Evolutionary conservation across 768 basidiomycete genomes (phyloP).

Genomic region (Chiua virens): DNA sequence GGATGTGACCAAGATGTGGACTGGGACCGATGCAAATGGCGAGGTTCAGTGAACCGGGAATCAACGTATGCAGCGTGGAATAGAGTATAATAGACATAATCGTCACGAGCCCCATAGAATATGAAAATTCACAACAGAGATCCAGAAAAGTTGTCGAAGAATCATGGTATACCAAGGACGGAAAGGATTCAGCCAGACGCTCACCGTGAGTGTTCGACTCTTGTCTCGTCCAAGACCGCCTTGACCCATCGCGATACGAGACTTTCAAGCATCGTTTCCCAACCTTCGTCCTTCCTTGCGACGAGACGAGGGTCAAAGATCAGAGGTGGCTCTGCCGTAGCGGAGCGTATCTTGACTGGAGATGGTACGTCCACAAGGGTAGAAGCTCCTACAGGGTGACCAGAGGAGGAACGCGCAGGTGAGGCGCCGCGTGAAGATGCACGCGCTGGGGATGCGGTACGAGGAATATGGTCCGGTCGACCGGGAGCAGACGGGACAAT

Average conservation of each 20-base stretch:
- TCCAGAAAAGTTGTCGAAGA: background rate
- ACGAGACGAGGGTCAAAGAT: conserved; percentile 73
- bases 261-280: conserved; percentile 76
- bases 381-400: conserved; percentile 1
- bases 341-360: conserved; percentile 36
- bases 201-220: conserved; percentile 35
- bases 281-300: conserved; percentile 72
- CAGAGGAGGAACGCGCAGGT: conserved; percentile 20
- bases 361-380: conserved; percentile 17
- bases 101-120: conserved; percentile 2
- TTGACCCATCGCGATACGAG: conserved; percentile 66
- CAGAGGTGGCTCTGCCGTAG: conserved; percentile 46
- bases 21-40: background rate
- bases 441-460: conserved; percentile 22
- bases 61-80: conserved; percentile 4
- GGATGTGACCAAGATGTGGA: background rate
- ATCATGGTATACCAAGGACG: background rate
- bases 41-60: background rate
- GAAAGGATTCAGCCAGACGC: background rate
- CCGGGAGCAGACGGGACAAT: conserved; percentile 46
- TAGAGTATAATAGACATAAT: conserved; percentile 14
- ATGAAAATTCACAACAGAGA: conserved; percentile 6
- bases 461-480: conserved; percentile 27
- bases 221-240: conserved; percentile 67
- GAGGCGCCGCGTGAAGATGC: conserved; percentile 20